Evolutionary conservation across 2,329 filamentous ascomycete species (phyloP).

Genomic region (Ophiostoma triangulosporum): DNA sequence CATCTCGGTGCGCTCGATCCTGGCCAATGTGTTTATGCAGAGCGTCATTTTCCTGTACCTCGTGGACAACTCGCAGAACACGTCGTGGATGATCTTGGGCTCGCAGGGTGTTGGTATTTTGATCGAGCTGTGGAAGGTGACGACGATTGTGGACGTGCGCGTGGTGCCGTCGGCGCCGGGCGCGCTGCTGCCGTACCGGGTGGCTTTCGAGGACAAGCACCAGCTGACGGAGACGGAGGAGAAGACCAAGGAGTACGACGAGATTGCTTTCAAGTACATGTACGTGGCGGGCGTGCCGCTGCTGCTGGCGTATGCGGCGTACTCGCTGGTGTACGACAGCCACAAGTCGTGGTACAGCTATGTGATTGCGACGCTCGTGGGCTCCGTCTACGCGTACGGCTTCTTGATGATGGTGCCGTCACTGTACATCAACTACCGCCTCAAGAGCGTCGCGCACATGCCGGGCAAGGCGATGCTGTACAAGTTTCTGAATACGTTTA

Average conservation of each 20-base stretch:
- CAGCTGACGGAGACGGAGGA: slow-evolving; percentile 88
- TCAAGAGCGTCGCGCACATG: slow-evolving; percentile 95
- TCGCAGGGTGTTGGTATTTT: slow-evolving; percentile 72
- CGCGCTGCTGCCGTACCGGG: slow-evolving; percentile 61
- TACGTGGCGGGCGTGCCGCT: slow-evolving; percentile 86
- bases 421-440: slow-evolving; percentile 96
- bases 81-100: slow-evolving; percentile 96
- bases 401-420: slow-evolving; percentile 99
- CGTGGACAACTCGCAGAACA: slow-evolving; percentile 93
- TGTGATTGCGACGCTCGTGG: slow-evolving; percentile 86
- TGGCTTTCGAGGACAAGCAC: slow-evolving; percentile 93
- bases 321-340: slow-evolving; percentile 81
- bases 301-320: slow-evolving; percentile 74
- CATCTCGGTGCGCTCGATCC: slow-evolving; percentile 87
- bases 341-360: slow-evolving; percentile 99
- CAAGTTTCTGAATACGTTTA: slow-evolving; percentile 98
- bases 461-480: slow-evolving; percentile 92
- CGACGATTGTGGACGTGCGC: slow-evolving; percentile 83
- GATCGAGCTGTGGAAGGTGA: slow-evolving; percentile 80
- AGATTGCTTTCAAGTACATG: slow-evolving; percentile 95
- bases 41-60: slow-evolving; percentile 90
- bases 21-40: slow-evolving; percentile 98
- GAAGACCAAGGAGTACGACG: slow-evolving; percentile 96
- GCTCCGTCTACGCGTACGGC: slow-evolving; percentile 92
- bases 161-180: slow-evolving; percentile 54